A percentile compares a stretch with the other conserved stretches of the same genome.
Evolutionary conservation across 129 eudicot genomes (phyloP).

Genomic region (Arctium lappa): DNA sequence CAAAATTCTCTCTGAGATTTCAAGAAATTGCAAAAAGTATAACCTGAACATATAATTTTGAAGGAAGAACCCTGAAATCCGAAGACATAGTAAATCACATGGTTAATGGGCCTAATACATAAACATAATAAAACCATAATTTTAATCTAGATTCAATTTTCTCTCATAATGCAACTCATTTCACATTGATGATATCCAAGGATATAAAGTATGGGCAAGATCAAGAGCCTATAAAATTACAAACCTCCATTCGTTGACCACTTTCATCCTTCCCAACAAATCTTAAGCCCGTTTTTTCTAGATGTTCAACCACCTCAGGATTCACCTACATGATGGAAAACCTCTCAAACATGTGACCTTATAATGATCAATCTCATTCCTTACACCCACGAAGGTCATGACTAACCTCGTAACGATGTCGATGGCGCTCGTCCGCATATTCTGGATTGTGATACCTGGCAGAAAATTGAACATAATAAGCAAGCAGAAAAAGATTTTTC

Average conservation of each 20-base stretch:
- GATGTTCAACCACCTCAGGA: slow-evolving; percentile 62
- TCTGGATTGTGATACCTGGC: slow-evolving; percentile 63
- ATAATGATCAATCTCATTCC: not conserved
- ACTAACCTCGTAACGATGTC: slow-evolving; percentile 92
- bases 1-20: too few species aligned
- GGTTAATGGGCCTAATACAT: not conserved
- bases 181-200: not conserved
- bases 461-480: not conserved
- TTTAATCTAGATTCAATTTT: not conserved
- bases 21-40: too few species aligned
- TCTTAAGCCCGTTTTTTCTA: slow-evolving; percentile 76
- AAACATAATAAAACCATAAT: not conserved
- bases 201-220: not conserved
- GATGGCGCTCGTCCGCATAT: slow-evolving; percentile 84
- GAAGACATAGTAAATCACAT: not conserved
- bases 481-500: not conserved
- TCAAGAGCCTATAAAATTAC: slow-evolving; percentile 13
- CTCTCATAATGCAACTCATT: not conserved
- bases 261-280: slow-evolving; percentile 97
- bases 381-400: not conserved
- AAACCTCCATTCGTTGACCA: slow-evolving; percentile 96
- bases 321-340: slow-evolving; percentile 55
- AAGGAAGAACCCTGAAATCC: not conserved
- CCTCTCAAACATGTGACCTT: not conserved
- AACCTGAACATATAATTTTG: not conserved